Conservation (phyloP, 306 rosid genomes). For the Vicia sativa region DNA sequence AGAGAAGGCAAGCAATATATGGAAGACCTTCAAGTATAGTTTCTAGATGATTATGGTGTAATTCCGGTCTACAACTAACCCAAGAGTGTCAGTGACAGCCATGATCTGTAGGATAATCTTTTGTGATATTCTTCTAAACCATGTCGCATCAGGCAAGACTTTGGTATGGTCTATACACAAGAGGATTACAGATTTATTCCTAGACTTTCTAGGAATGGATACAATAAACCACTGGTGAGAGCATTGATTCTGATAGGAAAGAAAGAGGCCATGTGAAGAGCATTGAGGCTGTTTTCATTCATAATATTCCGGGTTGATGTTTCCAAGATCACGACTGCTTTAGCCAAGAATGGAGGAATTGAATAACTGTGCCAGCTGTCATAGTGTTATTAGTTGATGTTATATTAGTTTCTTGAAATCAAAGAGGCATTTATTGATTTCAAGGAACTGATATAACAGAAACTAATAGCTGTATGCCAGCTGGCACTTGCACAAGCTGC, state of each 20-base stretch:
- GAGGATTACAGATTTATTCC: too few relatives aligned
- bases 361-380: not conserved
- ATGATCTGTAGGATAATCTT: not conserved
- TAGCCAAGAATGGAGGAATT: not conserved
- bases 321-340: not conserved
- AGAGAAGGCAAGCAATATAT: not conserved
- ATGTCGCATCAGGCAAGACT: not conserved
- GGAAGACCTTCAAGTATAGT: not conserved
- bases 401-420: not conserved
- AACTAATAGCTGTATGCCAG: not conserved
- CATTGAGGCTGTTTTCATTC: not conserved
- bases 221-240: too few relatives aligned
- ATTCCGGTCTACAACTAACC: not conserved
- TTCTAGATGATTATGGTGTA: slow-evolving; percentile 1
- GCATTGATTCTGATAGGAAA: too few relatives aligned
- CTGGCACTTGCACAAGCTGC: not conserved
- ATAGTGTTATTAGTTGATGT: too few relatives aligned
- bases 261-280: not conserved
- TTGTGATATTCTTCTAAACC: not conserved
- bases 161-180: too few relatives aligned
- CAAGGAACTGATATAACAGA: not conserved
- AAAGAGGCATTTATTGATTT: not conserved
- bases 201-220: too few relatives aligned
- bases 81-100: not conserved
- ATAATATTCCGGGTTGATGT: not conserved